Evolutionary conservation across 345 rosid genomes (phyloP).

Genomic region (Noccaea caerulescens): DNA sequence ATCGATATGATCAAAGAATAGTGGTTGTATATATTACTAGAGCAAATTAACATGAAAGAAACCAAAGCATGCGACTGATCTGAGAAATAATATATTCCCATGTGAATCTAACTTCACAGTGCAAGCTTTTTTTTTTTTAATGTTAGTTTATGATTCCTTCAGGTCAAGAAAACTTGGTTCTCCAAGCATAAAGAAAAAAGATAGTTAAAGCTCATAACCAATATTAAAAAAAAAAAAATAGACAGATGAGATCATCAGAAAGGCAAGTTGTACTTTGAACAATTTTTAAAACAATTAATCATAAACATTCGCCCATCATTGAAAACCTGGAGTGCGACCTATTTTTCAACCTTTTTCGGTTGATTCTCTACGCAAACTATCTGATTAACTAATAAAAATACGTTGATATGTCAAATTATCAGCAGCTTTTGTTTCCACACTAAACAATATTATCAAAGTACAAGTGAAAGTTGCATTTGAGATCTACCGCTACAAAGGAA

Average conservation of each 20-base stretch:
- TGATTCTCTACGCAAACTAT: conserved; percentile 40
- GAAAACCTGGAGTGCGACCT: conserved; percentile 38
- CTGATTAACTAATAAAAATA: conserved; percentile 27
- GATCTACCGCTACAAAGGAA: conserved; percentile 29
- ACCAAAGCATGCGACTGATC: conserved; percentile 27
- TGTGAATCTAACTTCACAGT: conserved; percentile 20
- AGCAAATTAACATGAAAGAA: not conserved
- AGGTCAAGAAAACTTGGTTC: conserved; percentile 21
- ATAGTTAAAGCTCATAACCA: conserved; percentile 26
- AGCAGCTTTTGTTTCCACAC: conserved; percentile 30
- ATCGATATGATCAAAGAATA: not conserved
- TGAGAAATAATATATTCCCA: conserved; percentile 3
- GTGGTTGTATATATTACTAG: not conserved
- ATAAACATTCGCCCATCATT: conserved; percentile 40
- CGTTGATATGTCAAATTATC: conserved; percentile 17
- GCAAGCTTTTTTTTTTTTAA: not conserved
- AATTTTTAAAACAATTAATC: conserved; percentile 13
- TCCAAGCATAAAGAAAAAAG: conserved; percentile 16
- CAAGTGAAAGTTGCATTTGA: conserved; percentile 34
- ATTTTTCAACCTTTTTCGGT: conserved; percentile 36
- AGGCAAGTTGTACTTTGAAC: conserved; percentile 43
- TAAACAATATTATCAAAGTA: conserved; percentile 42
- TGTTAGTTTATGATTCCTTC: conserved; percentile 23
- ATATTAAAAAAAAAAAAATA: not conserved
- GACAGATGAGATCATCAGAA: conserved; percentile 36